Evolutionary conservation across 345 rosid species (phyloP).

Genomic region (Eutrema heterophyllum): DNA sequence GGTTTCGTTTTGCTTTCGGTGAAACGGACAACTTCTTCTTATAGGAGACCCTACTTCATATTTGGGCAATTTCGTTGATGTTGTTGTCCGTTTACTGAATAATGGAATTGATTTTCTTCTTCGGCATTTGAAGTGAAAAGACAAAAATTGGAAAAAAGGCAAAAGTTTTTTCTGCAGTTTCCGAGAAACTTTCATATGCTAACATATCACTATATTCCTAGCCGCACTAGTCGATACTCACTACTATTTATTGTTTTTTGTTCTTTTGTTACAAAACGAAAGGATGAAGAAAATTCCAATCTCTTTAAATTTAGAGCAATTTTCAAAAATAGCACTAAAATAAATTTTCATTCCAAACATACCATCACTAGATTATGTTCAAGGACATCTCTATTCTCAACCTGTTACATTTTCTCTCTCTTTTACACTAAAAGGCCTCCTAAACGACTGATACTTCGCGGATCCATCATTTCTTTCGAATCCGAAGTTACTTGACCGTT

Average conservation of each 20-base stretch:
- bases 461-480: too few relatives aligned
- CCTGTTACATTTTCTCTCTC: too few relatives aligned
- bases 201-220: not conserved
- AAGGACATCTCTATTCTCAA: too few relatives aligned
- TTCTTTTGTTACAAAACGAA: not conserved
- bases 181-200: constrained; percentile 20
- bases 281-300: too few relatives aligned
- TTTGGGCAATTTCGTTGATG: constrained; percentile 9
- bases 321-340: too few relatives aligned
- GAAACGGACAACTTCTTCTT: not conserved
- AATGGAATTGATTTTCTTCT: not conserved
- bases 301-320: too few relatives aligned
- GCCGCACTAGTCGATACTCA: not conserved
- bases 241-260: not conserved
- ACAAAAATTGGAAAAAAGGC: not conserved
- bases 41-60: not conserved
- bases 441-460: too few relatives aligned
- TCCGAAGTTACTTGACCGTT: too few relatives aligned
- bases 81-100: not conserved
- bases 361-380: too few relatives aligned
- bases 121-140: not conserved
- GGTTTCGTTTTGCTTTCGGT: not conserved
- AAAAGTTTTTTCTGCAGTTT: not conserved
- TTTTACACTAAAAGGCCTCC: too few relatives aligned
- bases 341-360: too few relatives aligned